Evolutionary conservation across 306 rosid genomes (phyloP), one percentile per base, ranked within the genome.

Genomic region (Alnus rubra): DNA sequence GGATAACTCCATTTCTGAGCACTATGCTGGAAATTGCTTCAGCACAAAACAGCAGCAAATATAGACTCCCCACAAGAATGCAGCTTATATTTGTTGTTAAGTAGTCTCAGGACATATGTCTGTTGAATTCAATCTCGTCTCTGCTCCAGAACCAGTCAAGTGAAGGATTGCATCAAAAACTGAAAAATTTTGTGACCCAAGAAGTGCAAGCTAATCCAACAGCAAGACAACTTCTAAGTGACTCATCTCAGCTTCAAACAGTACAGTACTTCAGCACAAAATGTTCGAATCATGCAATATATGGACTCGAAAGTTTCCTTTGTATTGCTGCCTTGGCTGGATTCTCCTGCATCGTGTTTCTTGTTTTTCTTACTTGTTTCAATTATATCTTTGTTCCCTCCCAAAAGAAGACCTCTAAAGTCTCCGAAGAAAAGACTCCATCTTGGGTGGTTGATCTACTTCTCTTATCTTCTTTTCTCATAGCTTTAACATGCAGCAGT

Each of bases 1-100:
- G 97, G 71, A 78, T 95, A 82, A 90, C 98, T 76, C 96, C 98
- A 55, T 86, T 91, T 87, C 88, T 90, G 71, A 95, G 98, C 89
- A 85, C 92, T 82, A 78, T 95, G 80, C 88, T 87, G 49, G 98
- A 95, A 83, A 79, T 83, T 67, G 80, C 83, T 79, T 87, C 93
- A 19, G 64, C 82, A 73, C 74, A 50, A 48, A 77, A 72, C 44
- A 54, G 79, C 55, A 56, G 79, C 77, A 76, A 62, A 67, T 73
- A 69, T 37, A 47, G 81, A 74, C 54, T 82, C 79, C 92, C 92
- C 12, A 79, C 88, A 4, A 85, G 85, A 79, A 79, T 91, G 33
- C 88, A 91, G 9, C 96, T 92, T 14, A 82, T 95, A 72, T 90
- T 78, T 79, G 90, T 85, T 64, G 86, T 88, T 47, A 91, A 90